Percentiles rank a stretch among this genome's conserved stretches.
Conservation (phyloP, 2,329 filamentous ascomycete species). For the Alternaria conjuncta region DNA sequence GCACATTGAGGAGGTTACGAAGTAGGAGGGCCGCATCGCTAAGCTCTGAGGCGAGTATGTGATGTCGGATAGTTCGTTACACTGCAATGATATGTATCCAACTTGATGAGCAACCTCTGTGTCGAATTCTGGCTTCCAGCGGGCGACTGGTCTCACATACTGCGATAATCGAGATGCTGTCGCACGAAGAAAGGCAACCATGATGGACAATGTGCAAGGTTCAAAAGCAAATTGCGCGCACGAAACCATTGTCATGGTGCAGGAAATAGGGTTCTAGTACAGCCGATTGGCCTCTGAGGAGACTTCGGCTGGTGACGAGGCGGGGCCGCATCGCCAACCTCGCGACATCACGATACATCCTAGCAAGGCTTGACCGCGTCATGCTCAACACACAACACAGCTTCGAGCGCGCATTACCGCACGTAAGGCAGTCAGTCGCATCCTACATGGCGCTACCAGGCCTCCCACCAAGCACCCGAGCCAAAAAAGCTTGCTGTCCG, state of each 20-base stretch:
- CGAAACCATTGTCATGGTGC: background rate
- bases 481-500: constrained; percentile 16
- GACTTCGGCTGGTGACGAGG: background rate
- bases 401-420: background rate
- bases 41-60: background rate
- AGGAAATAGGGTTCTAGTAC: background rate
- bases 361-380: background rate
- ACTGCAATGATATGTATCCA: background rate
- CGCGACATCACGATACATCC: background rate
- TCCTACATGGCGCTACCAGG: background rate
- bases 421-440: background rate
- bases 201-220: background rate
- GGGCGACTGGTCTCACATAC: background rate
- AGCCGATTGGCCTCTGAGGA: background rate
- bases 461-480: background rate
- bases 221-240: background rate
- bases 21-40: background rate
- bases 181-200: background rate
- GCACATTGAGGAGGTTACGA: constrained; percentile 1
- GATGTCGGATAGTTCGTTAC: background rate
- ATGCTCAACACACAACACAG: background rate
- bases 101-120: background rate
- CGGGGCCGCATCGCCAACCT: background rate
- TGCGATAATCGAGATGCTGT: background rate
- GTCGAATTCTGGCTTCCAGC: background rate